phyloP scores from a whole-genome alignment of 257 asterid species.

The Primulina huaijiensis region DNA sequence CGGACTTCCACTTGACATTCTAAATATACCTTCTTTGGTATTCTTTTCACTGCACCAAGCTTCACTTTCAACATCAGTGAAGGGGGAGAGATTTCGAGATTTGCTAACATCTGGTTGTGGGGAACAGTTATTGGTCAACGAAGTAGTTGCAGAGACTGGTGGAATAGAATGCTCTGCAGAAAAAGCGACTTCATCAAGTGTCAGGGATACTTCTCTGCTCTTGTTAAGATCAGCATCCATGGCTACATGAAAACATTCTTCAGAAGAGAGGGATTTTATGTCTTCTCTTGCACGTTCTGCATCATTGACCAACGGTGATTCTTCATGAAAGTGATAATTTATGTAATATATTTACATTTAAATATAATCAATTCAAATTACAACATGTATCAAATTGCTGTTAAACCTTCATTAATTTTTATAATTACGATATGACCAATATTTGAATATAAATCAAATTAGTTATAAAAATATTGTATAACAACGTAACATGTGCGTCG shows the following conservation, averaged over 20 bases:
- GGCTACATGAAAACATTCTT: slow-evolving; percentile 30
- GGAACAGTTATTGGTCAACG: slow-evolving; percentile 1
- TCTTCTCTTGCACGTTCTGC: slow-evolving; percentile 31
- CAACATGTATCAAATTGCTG: too few species aligned
- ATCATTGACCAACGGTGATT: slow-evolving; percentile 19
- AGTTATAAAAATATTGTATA: too few species aligned
- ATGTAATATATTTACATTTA: too few species aligned
- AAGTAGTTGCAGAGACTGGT: slow-evolving; percentile 17
- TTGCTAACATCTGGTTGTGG: slow-evolving; percentile 17
- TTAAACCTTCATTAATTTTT: too few species aligned
- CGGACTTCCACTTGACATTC: slow-evolving; percentile 24
- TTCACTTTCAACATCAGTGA: slow-evolving; percentile 38
- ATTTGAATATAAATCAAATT: too few species aligned
- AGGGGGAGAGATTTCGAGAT: slow-evolving; percentile 15
- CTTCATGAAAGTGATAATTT: slow-evolving; percentile 19
- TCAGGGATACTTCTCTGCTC: slow-evolving; percentile 14
- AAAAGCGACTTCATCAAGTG: slow-evolving; percentile 30
- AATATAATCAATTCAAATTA: too few species aligned
- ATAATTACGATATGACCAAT: too few species aligned
- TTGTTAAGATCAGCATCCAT: slow-evolving; percentile 35
- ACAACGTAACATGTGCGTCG: too few species aligned
- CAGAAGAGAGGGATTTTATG: slow-evolving; percentile 28
- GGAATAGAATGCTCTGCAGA: slow-evolving; percentile 18
- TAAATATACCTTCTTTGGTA: slow-evolving; percentile 15
- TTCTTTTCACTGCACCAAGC: slow-evolving; percentile 19